Evolutionary conservation across 495 filamentous ascomycete genomes (phyloP).

Genomic region (Trichoderma asperelloides): DNA sequence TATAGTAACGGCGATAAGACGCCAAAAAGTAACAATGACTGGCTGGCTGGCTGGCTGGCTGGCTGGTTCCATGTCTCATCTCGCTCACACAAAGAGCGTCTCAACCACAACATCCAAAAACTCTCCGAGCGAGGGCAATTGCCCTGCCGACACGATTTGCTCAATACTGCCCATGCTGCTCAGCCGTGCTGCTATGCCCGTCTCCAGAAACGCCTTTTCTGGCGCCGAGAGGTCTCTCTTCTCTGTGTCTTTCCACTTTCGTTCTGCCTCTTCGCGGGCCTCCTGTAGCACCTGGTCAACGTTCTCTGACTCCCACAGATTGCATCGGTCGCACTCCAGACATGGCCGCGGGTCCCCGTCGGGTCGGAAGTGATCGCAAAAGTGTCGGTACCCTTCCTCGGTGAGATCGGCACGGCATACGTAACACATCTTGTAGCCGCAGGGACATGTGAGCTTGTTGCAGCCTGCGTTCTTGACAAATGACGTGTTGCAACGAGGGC

Average conservation of each 20-base stretch:
- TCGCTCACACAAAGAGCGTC: slow-evolving; percentile 19
- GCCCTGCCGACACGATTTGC: slow-evolving; percentile 20
- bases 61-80: not conserved
- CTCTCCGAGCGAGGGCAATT: slow-evolving; percentile 32
- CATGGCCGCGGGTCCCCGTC: slow-evolving; percentile 58
- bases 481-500: slow-evolving; percentile 76
- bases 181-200: slow-evolving; percentile 24
- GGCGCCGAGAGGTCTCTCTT: slow-evolving; percentile 38
- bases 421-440: slow-evolving; percentile 97
- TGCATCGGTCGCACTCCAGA: slow-evolving; percentile 73
- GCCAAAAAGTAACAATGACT: too few relatives aligned
- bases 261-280: slow-evolving; percentile 73
- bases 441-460: slow-evolving; percentile 96
- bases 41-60: too few relatives aligned
- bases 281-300: slow-evolving; percentile 66
- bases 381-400: slow-evolving; percentile 73
- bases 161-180: slow-evolving; percentile 18
- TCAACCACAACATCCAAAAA: slow-evolving; percentile 39
- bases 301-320: slow-evolving; percentile 81
- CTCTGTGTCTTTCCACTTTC: slow-evolving; percentile 67
- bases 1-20: too few relatives aligned
- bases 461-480: slow-evolving; percentile 91
- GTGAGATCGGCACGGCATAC: slow-evolving; percentile 62
- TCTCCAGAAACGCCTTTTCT: slow-evolving; percentile 40
- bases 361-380: slow-evolving; percentile 92